Conservation (phyloP, 1,139 yeast genomes). For the Hansenula sp. region DNA sequence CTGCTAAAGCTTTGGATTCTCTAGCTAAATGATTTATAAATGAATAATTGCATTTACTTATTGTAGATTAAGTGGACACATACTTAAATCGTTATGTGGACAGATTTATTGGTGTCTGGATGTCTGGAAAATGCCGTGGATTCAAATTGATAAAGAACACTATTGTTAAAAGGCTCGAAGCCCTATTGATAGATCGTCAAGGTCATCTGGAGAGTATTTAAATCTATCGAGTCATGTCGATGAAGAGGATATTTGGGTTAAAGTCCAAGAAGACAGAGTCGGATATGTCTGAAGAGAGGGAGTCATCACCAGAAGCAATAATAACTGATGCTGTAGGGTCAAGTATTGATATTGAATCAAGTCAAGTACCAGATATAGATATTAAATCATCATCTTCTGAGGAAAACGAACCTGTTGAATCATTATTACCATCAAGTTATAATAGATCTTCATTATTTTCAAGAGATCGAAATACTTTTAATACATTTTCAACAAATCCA, state of each 20-base stretch:
- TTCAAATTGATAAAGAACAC: too few relatives aligned
- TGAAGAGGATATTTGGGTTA: conserved; percentile 1
- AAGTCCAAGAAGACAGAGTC: background rate
- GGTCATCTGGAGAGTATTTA: too few relatives aligned
- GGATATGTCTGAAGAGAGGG: background rate
- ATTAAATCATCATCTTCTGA: conserved; percentile 1
- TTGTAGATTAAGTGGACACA: too few relatives aligned
- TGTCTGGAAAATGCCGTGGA: too few relatives aligned
- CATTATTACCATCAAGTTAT: conserved; percentile 3
- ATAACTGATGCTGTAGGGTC: background rate
- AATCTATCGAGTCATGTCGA: background rate
- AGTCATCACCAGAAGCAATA: background rate
- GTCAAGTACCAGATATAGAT: background rate
- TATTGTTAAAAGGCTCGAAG: too few relatives aligned
- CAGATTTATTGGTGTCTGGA: too few relatives aligned
- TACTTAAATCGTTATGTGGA: too few relatives aligned
- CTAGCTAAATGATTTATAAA: too few relatives aligned
- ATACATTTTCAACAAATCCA: conserved; percentile 14
- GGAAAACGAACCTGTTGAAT: conserved; percentile 4
- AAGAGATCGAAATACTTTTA: conserved; percentile 12
- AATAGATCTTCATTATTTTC: conserved; percentile 18
- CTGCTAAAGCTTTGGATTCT: background rate
- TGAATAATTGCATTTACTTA: too few relatives aligned
- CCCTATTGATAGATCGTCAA: too few relatives aligned
- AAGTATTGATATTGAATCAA: background rate